phyloP scores from a whole-genome alignment of 805 yeast genomes.

The Candida manassasensis region DNA sequence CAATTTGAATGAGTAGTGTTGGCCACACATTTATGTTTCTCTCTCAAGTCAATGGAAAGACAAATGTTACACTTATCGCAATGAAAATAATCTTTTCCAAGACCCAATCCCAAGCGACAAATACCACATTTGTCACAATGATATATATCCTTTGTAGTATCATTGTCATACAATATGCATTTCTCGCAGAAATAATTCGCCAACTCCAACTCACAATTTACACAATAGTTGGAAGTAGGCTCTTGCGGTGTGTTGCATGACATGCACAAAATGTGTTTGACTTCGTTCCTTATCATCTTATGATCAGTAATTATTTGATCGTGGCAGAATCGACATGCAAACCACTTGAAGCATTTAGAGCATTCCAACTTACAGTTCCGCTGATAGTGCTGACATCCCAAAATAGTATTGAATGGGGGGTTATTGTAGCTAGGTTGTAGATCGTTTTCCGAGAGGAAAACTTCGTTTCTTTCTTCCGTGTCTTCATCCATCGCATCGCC shows the following conservation, averaged over 20 bases:
- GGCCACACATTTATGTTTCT: constrained; percentile 78
- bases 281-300: constrained; percentile 50
- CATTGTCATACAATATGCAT: constrained; percentile 83
- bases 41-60: constrained; percentile 69
- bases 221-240: constrained; percentile 64
- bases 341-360: constrained; percentile 69
- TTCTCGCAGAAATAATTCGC: constrained; percentile 73
- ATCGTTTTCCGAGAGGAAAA: constrained; percentile 45
- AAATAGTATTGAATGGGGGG: constrained; percentile 32
- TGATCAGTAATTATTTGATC: constrained; percentile 57
- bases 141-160: constrained; percentile 71
- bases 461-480: constrained; percentile 34
- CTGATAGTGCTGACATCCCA: constrained; percentile 83
- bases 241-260: constrained; percentile 68
- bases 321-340: constrained; percentile 81
- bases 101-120: constrained; percentile 83
- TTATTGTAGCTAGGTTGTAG: constrained; percentile 45
- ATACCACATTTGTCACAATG: constrained; percentile 93
- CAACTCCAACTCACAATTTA: constrained; percentile 59
- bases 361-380: constrained; percentile 83
- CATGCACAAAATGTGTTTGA: constrained; percentile 77
- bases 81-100: constrained; percentile 87
- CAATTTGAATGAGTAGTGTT: constrained; percentile 88
- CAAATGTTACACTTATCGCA: constrained; percentile 89
- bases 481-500: constrained; percentile 7